These are phyloP conservation scores for Cryptosporidium felis DNA, from an alignment of 169 alveolate species.

Conservation along the genomic window DNA sequence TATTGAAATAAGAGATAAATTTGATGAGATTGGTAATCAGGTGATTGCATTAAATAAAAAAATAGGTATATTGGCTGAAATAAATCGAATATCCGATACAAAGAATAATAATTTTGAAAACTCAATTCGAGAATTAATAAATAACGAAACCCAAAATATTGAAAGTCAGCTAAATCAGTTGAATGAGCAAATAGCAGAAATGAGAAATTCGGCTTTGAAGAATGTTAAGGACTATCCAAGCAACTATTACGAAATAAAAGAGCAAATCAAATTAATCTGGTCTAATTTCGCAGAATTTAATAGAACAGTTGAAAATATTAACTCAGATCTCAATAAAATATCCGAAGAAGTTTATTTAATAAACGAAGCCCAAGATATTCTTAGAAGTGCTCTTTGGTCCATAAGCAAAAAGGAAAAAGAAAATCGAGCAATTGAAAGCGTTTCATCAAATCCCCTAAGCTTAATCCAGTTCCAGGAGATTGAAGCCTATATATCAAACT, in stretches of 20 bases:
- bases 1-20: not conserved
- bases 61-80: not conserved
- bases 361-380: constrained; percentile 35
- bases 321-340: not conserved
- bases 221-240: not conserved
- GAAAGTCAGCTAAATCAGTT: not conserved
- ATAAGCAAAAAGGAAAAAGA: constrained; percentile 37
- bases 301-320: not conserved
- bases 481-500: not conserved
- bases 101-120: not conserved
- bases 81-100: not conserved
- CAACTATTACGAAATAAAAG: not conserved
- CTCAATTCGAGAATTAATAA: not conserved
- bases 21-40: not conserved
- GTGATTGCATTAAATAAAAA: constrained; percentile 8
- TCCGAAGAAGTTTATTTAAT: constrained; percentile 23
- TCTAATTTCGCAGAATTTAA: constrained; percentile 1
- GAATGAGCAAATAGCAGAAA: not conserved
- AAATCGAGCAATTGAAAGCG: not conserved
- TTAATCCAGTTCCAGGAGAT: not conserved
- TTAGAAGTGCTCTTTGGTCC: constrained; percentile 30
- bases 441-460: not conserved
- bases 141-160: not conserved
- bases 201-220: not conserved
- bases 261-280: not conserved